phyloP scores from a whole-genome alignment of 73 alveolate genomes.

The Paramecium biaurelia region DNA sequence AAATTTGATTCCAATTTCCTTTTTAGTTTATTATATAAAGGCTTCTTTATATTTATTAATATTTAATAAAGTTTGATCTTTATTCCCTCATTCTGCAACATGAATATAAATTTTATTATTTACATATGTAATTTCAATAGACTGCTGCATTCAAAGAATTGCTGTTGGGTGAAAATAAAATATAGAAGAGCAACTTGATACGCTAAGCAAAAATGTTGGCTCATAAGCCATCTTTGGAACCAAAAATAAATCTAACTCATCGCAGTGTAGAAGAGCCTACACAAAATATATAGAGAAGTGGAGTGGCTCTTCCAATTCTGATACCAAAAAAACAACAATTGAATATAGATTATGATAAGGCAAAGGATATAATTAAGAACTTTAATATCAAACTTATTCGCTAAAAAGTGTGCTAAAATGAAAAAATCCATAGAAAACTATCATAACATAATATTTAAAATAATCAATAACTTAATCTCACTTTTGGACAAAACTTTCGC shows the following conservation, averaged over 20 bases:
- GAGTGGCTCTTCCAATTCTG: not conserved
- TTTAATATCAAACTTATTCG: constrained; percentile 4
- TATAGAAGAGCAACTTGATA: not conserved
- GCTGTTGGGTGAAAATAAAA: not conserved
- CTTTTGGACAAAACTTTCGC: constrained; percentile 26
- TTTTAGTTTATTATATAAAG: not conserved
- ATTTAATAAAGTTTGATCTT: not conserved
- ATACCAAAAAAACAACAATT: not conserved
- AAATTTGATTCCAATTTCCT: not conserved
- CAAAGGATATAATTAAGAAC: not conserved
- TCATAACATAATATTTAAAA: not conserved
- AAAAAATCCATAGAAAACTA: constrained; percentile 3
- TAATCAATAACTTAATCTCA: not conserved
- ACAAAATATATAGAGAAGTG: not conserved
- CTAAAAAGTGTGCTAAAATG: not conserved
- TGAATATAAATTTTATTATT: not conserved
- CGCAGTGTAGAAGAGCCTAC: not conserved
- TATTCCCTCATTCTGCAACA: not conserved
- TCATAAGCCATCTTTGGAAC: not conserved
- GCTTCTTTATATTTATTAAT: not conserved
- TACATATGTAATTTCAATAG: constrained; percentile 29
- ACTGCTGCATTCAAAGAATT: constrained; percentile 46
- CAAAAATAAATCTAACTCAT: not conserved
- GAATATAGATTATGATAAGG: not conserved
- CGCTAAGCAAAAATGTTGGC: not conserved